Conservation (phyloP, 257 asterid genomes). For the Solanum ossicruentum region DNA sequence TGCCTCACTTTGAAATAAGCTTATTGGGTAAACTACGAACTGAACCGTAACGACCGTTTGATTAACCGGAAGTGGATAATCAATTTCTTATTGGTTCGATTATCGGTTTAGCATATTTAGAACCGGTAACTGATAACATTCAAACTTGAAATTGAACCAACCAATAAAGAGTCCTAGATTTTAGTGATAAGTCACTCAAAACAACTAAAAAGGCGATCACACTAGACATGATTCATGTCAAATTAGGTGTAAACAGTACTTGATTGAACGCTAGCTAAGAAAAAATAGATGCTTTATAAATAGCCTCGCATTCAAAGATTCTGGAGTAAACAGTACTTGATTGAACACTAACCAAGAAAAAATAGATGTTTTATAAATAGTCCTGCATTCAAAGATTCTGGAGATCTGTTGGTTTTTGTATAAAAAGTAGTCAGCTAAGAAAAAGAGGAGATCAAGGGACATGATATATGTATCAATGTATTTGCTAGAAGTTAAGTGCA, state of each 20-base stretch:
- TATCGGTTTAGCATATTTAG: neutral
- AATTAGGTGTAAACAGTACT: neutral
- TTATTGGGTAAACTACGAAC: neutral
- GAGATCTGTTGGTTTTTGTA: neutral
- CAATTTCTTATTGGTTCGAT: neutral
- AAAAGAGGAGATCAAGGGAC: neutral
- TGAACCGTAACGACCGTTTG: neutral
- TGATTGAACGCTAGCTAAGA: too few relatives aligned
- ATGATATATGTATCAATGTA: neutral
- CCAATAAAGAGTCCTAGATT: neutral
- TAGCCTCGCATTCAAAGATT: too few relatives aligned
- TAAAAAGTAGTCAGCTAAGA: neutral
- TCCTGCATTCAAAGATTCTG: neutral
- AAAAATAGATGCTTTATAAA: too few relatives aligned
- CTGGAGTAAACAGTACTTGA: too few relatives aligned
- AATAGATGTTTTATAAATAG: neutral
- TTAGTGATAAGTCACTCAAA: neutral
- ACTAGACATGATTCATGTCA: neutral
- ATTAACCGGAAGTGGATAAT: neutral
- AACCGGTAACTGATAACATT: neutral
- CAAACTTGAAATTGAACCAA: neutral
- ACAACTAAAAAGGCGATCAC: neutral
- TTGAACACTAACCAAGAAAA: too few relatives aligned
- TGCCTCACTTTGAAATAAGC: neutral
- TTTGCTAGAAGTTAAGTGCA: neutral